Conservation (phyloP, 2,329 filamentous ascomycete genomes). For the Beauveria caledonica region DNA sequence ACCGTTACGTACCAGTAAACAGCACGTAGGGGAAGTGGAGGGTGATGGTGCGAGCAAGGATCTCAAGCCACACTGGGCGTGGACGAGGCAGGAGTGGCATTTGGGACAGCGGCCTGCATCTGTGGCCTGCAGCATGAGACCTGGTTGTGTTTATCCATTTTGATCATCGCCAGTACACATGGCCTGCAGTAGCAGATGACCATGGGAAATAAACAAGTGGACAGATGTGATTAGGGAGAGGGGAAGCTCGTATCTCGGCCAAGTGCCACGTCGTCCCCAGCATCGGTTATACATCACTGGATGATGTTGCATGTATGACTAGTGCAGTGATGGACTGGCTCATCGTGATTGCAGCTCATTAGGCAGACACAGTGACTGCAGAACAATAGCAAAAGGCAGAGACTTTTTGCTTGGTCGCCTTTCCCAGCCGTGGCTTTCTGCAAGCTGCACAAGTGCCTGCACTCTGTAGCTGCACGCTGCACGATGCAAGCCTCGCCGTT, state of each 20-base stretch:
- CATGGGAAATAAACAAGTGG: neutral
- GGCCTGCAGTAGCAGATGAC: slow-evolving; percentile 6
- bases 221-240: neutral
- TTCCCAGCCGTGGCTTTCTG: slow-evolving; percentile 8
- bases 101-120: slow-evolving; percentile 3
- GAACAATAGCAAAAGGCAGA: neutral
- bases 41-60: slow-evolving; percentile 5
- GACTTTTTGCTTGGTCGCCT: neutral
- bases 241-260: neutral
- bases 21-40: neutral
- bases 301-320: neutral
- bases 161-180: neutral
- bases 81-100: neutral
- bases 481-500: slow-evolving; percentile 10
- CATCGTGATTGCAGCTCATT: neutral
- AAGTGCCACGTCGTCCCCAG: neutral
- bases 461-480: slow-evolving; percentile 7
- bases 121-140: slow-evolving; percentile 11
- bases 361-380: neutral
- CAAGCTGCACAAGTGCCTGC: slow-evolving; percentile 1
- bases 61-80: slow-evolving; percentile 4
- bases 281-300: slow-evolving; percentile 3
- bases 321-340: neutral
- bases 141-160: slow-evolving; percentile 1
- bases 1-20: slow-evolving; percentile 7